phyloP scores from a whole-genome alignment of 2,329 filamentous ascomycete species.

The Talaromyces amestolkiae region DNA sequence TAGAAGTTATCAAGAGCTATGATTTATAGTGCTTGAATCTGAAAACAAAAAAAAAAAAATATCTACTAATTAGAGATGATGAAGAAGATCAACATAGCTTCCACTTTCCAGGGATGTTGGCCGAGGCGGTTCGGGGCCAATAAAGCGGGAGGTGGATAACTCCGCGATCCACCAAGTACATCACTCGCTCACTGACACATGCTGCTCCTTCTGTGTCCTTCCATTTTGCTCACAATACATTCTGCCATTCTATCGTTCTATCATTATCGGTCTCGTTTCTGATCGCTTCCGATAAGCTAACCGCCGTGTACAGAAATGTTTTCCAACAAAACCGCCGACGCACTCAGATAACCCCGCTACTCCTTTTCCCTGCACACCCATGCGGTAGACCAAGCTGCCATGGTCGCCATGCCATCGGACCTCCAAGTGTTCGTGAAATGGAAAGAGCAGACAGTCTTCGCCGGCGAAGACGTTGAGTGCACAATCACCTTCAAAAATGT shows the following conservation, averaged over 20 bases:
- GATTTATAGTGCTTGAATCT: too few relatives aligned
- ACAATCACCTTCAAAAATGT: slow-evolving; percentile 95
- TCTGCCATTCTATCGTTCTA: background rate
- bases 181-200: background rate
- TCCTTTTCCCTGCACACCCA: slow-evolving; percentile 23
- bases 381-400: slow-evolving; percentile 31
- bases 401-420: slow-evolving; percentile 59
- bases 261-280: background rate
- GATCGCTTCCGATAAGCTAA: slow-evolving; percentile 6
- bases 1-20: too few relatives aligned
- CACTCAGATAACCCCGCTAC: slow-evolving; percentile 17
- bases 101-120: background rate
- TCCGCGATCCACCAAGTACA: slow-evolving; percentile 1
- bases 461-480: slow-evolving; percentile 92
- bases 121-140: slow-evolving; percentile 2
- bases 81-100: background rate
- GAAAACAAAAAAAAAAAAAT: too few relatives aligned
- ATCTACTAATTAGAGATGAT: background rate
- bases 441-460: slow-evolving; percentile 91
- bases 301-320: slow-evolving; percentile 30
- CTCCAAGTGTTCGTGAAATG: slow-evolving; percentile 95
- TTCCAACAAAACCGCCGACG: slow-evolving; percentile 22
- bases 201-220: background rate
- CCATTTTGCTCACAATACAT: background rate
- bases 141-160: slow-evolving; percentile 4